Evolutionary conservation across 257 asterid genomes (phyloP).

Genomic region (Solanum paucissectum): DNA sequence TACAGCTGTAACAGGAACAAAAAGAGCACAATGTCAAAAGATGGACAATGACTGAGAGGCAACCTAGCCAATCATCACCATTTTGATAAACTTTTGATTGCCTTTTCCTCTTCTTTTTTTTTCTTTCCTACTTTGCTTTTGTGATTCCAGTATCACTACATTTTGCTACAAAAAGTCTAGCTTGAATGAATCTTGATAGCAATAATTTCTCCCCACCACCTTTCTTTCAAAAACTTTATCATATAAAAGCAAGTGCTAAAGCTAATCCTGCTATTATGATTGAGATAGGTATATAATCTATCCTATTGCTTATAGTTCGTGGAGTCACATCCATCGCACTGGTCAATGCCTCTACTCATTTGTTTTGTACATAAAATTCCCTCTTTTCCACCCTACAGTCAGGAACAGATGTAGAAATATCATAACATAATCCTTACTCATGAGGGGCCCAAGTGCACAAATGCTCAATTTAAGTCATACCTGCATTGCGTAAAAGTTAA

Average conservation of each 20-base stretch:
- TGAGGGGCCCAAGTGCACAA: not conserved
- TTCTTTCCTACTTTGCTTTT: not conserved
- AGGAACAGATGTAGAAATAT: not conserved
- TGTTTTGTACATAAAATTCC: not conserved
- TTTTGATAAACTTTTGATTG: constrained; percentile 39
- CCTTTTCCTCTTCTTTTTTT: not conserved
- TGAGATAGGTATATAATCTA: not conserved
- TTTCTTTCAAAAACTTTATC: constrained; percentile 30
- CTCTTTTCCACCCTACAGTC: not conserved
- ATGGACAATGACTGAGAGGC: constrained; percentile 15
- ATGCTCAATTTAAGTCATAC: not conserved
- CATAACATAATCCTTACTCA: not conserved
- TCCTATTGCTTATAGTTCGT: constrained; percentile 8
- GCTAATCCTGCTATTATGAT: constrained; percentile 6
- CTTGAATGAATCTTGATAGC: constrained; percentile 15
- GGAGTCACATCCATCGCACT: constrained; percentile 14
- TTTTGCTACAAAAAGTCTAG: constrained; percentile 13
- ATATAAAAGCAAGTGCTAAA: constrained; percentile 12
- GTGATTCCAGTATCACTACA: constrained; percentile 6
- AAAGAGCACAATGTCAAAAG: constrained; percentile 21
- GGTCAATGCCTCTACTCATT: constrained; percentile 22
- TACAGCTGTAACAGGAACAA: constrained; percentile 31
- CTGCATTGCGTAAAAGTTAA: not conserved
- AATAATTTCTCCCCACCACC: constrained; percentile 10
- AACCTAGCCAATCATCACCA: constrained; percentile 40